Conservation (phyloP, 208 protist genomes). For the Novymonas esmeraldas region DNA sequence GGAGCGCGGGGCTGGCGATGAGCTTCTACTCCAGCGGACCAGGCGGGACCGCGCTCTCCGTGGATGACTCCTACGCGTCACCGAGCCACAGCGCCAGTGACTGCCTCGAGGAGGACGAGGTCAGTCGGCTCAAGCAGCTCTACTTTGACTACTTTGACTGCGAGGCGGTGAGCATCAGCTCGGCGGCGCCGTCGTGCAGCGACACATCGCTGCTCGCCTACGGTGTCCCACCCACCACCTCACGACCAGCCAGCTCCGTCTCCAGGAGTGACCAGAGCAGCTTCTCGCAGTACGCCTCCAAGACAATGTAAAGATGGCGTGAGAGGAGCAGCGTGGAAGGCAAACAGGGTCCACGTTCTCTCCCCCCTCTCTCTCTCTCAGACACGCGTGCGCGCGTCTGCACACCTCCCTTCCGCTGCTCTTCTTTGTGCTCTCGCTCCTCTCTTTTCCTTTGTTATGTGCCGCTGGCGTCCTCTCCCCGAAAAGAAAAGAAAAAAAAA, state of each 20-base stretch:
- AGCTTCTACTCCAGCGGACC: conserved; percentile 15
- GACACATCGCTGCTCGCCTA: conserved; percentile 19
- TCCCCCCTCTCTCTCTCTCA: not conserved
- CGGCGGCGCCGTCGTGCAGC: conserved; percentile 7
- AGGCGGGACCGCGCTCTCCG: not conserved
- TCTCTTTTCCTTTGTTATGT: no score
- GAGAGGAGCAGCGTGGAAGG: no score
- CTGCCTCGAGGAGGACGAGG: conserved; percentile 61
- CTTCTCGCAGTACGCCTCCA: conserved; percentile 29
- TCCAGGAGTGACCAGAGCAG: conserved; percentile 14
- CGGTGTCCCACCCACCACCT: not conserved
- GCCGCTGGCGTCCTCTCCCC: not conserved
- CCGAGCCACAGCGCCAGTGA: conserved; percentile 39
- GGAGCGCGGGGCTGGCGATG: conserved; percentile 14
- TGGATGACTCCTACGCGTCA: conserved; percentile 14
- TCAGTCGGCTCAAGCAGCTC: conserved; percentile 75
- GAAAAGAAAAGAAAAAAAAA: no score
- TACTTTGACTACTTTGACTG: conserved; percentile 93
- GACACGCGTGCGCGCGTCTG: no score
- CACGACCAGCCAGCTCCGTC: conserved; percentile 12
- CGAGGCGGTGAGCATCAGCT: conserved; percentile 55
- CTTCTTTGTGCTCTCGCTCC: no score
- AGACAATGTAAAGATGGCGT: conserved; percentile 20
- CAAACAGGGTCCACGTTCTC: no score
- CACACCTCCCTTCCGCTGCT: no score